phyloP scores from a whole-genome alignment of 2,329 filamentous ascomycete species.

The Teratosphaeria epicoccoides region DNA sequence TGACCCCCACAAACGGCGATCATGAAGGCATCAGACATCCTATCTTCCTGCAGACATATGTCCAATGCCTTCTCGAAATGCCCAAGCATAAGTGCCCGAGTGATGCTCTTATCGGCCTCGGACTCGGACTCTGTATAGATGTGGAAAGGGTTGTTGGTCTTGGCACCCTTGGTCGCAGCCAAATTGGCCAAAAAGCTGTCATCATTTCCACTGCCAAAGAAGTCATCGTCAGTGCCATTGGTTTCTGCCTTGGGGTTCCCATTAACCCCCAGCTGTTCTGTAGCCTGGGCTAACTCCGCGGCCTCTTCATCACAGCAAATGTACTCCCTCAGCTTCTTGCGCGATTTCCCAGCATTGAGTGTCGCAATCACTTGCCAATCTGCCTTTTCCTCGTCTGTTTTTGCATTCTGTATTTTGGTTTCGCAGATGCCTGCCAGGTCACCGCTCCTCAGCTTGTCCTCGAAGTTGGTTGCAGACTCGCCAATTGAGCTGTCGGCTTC shows the following conservation, averaged over 20 bases:
- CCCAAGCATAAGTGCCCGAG: constrained; percentile 76
- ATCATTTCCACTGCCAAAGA: constrained; percentile 67
- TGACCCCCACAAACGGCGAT: constrained; percentile 95
- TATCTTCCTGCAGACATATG: constrained; percentile 75
- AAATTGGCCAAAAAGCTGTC: constrained; percentile 83
- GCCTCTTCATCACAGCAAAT: constrained; percentile 65
- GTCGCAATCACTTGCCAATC: constrained; percentile 95
- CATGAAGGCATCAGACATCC: constrained; percentile 93
- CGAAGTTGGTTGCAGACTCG: constrained; percentile 76
- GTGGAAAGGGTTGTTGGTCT: constrained; percentile 89
- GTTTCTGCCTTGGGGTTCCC: constrained; percentile 37
- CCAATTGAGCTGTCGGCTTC: constrained; percentile 77
- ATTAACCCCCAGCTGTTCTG: constrained; percentile 33
- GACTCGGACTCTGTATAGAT: constrained; percentile 78
- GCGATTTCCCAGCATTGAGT: constrained; percentile 72
- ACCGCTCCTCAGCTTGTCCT: constrained; percentile 66
- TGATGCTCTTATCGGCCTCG: constrained; percentile 74
- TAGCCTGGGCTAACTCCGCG: constrained; percentile 34
- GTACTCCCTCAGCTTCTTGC: constrained; percentile 75
- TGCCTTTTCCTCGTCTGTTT: constrained; percentile 81
- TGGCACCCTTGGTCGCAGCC: constrained; percentile 78
- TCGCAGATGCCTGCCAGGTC: constrained; percentile 72
- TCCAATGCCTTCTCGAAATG: constrained; percentile 85
- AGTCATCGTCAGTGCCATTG: constrained; percentile 36
- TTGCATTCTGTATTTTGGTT: constrained; percentile 61